Base-by-base conservation (phyloP, 139 green algal species). In the Pseudopediastrum boryanum region DNA sequence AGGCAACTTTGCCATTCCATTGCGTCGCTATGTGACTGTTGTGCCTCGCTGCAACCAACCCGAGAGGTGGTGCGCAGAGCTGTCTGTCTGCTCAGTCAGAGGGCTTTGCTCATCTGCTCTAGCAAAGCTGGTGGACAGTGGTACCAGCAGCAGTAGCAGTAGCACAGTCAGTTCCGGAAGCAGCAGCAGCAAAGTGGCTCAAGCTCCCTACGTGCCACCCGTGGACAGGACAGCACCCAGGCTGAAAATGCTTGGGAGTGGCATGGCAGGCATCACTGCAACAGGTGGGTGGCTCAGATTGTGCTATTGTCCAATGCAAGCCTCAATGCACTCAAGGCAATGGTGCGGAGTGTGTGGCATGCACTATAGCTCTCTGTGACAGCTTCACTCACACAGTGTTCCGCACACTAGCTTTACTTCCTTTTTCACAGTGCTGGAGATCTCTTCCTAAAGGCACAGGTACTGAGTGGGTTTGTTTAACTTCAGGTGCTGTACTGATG, bases 151-250 rank as follows among this genome's bases (percentile, higher is more conserved):
- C 70, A 64, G 41, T n/a, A n/a, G n/a, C n/a, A n/a, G n/a, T n/a
- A n/a, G n/a, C n/a, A n/a, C n/a, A n/a, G n/a, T n/a, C n/a, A n/a
- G n/a, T n/a, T n/a, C n/a, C n/a, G n/a, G n/a, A n/a, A n/a, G n/a
- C n/a, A n/a, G n/a, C n/a, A n/a, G n/a, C n/a, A n/a, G n/a, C n/a
- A n/a, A n/a, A n/a, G n/a, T n/a, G n/a, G 48, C 68, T 5, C 46
- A 33, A 13, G 25, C 39, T 29, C 46, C 46, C 27, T 81, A 72
- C 46, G 35, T 63, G 1, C 74, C 74, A 8, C 62, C 62, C 25
- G 74, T 74, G 1, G 83, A 87, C 66, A 67, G 58, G 36, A 59
- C 67, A 16, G 71, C 83, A 2, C 83, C 83, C 1, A 41, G 38
- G 13, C 67, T 87, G 4, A 46, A 23, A 0, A 39, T 87, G 31